Percentiles rank a stretch among this genome's conserved stretches.
Evolutionary conservation across 179 eudicot species (phyloP).

Genomic region (Amaranthus tricolor): DNA sequence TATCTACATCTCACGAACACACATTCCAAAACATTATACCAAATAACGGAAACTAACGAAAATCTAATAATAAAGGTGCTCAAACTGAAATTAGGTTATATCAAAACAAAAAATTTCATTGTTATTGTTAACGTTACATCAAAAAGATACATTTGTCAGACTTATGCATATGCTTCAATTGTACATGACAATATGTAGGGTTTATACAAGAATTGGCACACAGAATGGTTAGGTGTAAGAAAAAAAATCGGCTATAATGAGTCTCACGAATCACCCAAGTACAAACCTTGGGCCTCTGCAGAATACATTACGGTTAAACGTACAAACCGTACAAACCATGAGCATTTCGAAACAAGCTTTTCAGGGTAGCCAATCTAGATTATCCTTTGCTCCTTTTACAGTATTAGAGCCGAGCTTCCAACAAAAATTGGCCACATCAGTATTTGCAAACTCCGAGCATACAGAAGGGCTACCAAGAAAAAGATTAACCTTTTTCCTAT

Average conservation of each 20-base stretch:
- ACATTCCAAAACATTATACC: no score
- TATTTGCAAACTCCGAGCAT: conserved; percentile 24
- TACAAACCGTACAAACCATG: background rate
- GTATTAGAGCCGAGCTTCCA: conserved; percentile 13
- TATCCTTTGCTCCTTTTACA: background rate
- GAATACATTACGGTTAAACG: conserved; percentile 18
- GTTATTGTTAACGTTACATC: conserved; percentile 7
- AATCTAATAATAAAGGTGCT: no score
- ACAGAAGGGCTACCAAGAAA: conserved; percentile 12
- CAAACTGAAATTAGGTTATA: no score
- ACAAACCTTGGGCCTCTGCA: conserved; percentile 11
- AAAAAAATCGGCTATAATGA: background rate
- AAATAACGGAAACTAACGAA: no score
- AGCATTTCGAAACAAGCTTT: conserved; percentile 11
- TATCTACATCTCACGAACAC: no score
- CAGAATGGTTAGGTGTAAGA: background rate
- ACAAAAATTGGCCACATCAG: background rate
- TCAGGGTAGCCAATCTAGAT: conserved; percentile 5
- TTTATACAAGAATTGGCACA: no score
- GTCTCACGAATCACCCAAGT: conserved; percentile 10
- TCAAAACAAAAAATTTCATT: conserved; percentile 12
- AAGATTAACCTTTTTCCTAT: background rate
- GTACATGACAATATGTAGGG: conserved; percentile 19
- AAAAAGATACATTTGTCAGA: conserved; percentile 18
- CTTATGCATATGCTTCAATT: background rate